Evolutionary conservation across 1,284 basidiomycete genomes (phyloP), one percentile per base, ranked within the genome.

Genomic region (Austroboletus olivaceoglutinosus): DNA sequence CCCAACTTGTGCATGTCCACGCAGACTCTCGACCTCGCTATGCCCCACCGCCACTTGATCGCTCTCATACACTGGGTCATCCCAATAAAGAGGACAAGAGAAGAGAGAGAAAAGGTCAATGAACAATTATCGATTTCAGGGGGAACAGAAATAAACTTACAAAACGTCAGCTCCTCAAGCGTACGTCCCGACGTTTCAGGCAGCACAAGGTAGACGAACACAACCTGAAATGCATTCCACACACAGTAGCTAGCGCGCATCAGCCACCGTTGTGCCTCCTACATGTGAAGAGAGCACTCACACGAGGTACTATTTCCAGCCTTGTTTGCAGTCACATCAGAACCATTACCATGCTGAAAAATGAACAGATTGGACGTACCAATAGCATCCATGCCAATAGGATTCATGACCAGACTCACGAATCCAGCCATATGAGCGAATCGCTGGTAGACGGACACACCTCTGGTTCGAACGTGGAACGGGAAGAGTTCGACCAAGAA

Each of bases 141-240:
- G 27, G 27, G 27, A 27, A 25, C 10, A 27, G 4, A 12, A 12
- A 12, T 12, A 29, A 3, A 29, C 27, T 29, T 31, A 45, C 47
- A 29, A 30, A 51, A 51, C 6, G 50, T n/a, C 4, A 51, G 36
- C 22, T 51, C 50, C 13, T 51, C 45, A 2, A 48, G 41, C 25
- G 45, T 51, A 4, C 34, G 41, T n/a, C 45, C 45, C 10, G 50
- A 51, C 18, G 51, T 53, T 37, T 48, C 45, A n/a, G 53, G 40
- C 5, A 40, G 77, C 16, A 76, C 54, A 63, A 78, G 73, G 58
- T 71, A 80, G 19, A 81, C 70, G 50, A 78, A 75, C 10, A 70
- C 49, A 30, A 78, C 66, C 54, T 78, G 73, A 52, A 78, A 75
- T 1, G 62, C 62, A 4, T 77, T 64, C 60, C 72, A 40, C 22